phyloP scores from a whole-genome alignment of 345 rosid species.

The Salix suchowensis region DNA sequence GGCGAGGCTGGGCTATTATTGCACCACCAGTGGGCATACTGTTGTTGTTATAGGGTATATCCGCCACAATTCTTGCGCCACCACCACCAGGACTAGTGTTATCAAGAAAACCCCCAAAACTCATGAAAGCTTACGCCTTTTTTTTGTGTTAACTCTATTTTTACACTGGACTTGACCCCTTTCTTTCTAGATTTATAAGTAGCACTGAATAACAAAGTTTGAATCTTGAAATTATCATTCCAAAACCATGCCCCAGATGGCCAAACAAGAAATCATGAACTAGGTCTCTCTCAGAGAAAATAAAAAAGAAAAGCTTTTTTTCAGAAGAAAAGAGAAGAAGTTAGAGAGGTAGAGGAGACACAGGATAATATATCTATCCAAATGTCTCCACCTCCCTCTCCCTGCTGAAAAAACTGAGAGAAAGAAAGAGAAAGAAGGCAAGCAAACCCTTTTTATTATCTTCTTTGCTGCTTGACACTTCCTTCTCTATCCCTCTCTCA shows the following conservation, averaged over 20 bases:
- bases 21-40: slow-evolving; percentile 46
- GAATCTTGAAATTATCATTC: neutral
- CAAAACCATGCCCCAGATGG: neutral
- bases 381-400: slow-evolving; percentile 70
- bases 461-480: slow-evolving; percentile 39
- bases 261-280: neutral
- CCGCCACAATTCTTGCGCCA: slow-evolving; percentile 43
- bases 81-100: slow-evolving; percentile 38
- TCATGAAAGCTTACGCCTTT: slow-evolving; percentile 36
- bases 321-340: neutral
- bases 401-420: slow-evolving; percentile 19
- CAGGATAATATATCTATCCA: slow-evolving; percentile 34
- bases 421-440: slow-evolving; percentile 56
- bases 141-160: slow-evolving; percentile 3
- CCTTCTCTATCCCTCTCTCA: slow-evolving; percentile 75
- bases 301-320: too few species aligned
- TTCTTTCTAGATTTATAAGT: neutral
- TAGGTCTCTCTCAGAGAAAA: neutral
- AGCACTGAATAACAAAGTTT: neutral
- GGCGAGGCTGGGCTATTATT: slow-evolving; percentile 46
- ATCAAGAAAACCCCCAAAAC: slow-evolving; percentile 74
- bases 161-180: neutral
- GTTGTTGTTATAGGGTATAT: slow-evolving; percentile 37
- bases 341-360: slow-evolving; percentile 74
- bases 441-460: slow-evolving; percentile 17